phyloP scores from a whole-genome alignment of 345 rosid species.

The Aquilaria malaccensis region DNA sequence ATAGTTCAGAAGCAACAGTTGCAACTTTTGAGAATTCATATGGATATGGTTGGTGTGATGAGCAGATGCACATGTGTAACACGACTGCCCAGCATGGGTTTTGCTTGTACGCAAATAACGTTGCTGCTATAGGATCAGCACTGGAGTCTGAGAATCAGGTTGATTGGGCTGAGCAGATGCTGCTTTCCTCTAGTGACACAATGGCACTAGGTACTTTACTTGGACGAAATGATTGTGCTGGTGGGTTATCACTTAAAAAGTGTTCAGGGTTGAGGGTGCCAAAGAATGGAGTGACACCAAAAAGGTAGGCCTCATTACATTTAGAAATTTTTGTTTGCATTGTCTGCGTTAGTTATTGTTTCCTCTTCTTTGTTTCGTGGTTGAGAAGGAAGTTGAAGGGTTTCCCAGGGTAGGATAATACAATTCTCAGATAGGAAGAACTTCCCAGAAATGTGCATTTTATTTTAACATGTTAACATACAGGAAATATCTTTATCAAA shows the following conservation, averaged over 20 bases:
- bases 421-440: too few species aligned
- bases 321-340: constrained; percentile 1
- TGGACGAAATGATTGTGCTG: constrained; percentile 19
- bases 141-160: constrained; percentile 18
- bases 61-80: constrained; percentile 54
- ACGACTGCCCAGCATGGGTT: constrained; percentile 51
- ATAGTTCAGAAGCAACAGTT: constrained; percentile 31
- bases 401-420: too few species aligned
- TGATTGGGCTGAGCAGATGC: constrained; percentile 28
- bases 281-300: constrained; percentile 13
- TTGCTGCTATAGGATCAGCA: constrained; percentile 26
- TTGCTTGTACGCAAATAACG: constrained; percentile 41
- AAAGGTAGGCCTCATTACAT: constrained; percentile 27
- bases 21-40: constrained; percentile 35
- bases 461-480: too few species aligned
- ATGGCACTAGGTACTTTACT: constrained; percentile 24
- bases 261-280: constrained; percentile 25
- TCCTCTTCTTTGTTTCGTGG: too few species aligned
- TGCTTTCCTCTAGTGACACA: constrained; percentile 23
- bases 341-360: background rate
- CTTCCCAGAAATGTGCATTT: too few species aligned
- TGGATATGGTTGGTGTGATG: constrained; percentile 31
- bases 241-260: constrained; percentile 18
- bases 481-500: too few species aligned
- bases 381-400: too few species aligned